A percentile compares a stretch with the other conserved stretches of the same genome.
Conservation (phyloP, 2,329 filamentous ascomycete genomes). For the Raffaelea arxii region DNA sequence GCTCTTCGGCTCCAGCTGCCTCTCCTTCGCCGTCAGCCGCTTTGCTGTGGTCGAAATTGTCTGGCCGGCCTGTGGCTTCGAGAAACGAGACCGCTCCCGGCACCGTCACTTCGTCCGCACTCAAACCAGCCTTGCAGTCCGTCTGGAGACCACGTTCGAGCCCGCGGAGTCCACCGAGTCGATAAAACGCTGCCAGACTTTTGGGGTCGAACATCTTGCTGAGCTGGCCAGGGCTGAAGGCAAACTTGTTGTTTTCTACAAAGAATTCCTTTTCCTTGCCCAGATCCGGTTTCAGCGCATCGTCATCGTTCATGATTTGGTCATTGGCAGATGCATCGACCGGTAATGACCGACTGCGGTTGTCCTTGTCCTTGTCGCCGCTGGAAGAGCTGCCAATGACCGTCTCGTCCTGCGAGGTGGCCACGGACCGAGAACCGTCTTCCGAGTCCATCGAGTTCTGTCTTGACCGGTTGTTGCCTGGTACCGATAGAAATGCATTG, state of each 20-base stretch:
- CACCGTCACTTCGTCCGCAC: conserved; percentile 61
- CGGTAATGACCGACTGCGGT: conserved; percentile 24
- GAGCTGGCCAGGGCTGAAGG: conserved; percentile 73
- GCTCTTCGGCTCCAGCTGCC: conserved; percentile 6
- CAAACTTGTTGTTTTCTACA: conserved; percentile 73
- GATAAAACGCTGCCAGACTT: conserved; percentile 70
- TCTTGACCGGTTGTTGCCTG: conserved; percentile 48
- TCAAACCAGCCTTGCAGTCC: conserved; percentile 64
- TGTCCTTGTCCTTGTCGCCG: conserved; percentile 16
- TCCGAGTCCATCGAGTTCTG: conserved; percentile 63
- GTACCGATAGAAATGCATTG: conserved; percentile 56
- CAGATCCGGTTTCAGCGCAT: conserved; percentile 65
- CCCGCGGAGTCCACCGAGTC: conserved; percentile 66
- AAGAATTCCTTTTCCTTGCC: conserved; percentile 68
- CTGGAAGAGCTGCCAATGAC: conserved; percentile 41
- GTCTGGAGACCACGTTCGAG: conserved; percentile 71
- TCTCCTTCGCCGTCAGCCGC: conserved; percentile 19
- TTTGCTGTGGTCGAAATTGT: conserved; percentile 17
- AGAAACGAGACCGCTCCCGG: conserved; percentile 62
- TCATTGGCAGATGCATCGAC: conserved; percentile 28
- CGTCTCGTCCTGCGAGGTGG: conserved; percentile 53
- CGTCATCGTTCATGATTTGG: conserved; percentile 52
- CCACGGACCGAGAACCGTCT: conserved; percentile 46
- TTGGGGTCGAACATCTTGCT: conserved; percentile 87
- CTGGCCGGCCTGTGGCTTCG: conserved; percentile 41